Percentiles rank a stretch among this genome's conserved stretches.
Conservation (phyloP, 2,329 filamentous ascomycete genomes). For the Cercospora sesami region DNA sequence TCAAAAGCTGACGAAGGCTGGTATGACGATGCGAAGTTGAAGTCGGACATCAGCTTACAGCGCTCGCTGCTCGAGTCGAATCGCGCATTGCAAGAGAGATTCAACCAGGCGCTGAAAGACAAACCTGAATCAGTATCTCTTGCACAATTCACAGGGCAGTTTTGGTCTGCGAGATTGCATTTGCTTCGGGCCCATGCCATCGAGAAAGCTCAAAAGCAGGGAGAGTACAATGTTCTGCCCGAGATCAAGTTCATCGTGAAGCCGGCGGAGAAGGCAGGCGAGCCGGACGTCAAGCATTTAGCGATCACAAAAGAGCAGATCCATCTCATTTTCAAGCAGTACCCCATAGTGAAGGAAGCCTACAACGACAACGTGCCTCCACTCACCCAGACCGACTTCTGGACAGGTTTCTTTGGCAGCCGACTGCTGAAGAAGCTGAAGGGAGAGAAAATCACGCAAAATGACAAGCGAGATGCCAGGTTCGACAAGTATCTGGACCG, state of each 20-base stretch:
- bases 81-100: constrained; percentile 70
- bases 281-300: constrained; percentile 69
- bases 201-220: constrained; percentile 79
- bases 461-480: constrained; percentile 72
- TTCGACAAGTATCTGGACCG: constrained; percentile 83
- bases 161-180: constrained; percentile 88
- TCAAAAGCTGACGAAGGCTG: constrained; percentile 58
- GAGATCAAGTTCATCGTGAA: constrained; percentile 65
- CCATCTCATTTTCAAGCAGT: constrained; percentile 87
- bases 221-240: constrained; percentile 90
- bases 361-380: constrained; percentile 81
- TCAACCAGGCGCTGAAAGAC: constrained; percentile 77
- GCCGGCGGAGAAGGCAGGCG: constrained; percentile 52
- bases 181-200: constrained; percentile 87
- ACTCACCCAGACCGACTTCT: constrained; percentile 77
- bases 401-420: constrained; percentile 91
- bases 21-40: constrained; percentile 79
- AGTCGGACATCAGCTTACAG: constrained; percentile 77
- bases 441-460: constrained; percentile 79
- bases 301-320: constrained; percentile 91
- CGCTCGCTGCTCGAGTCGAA: constrained; percentile 85
- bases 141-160: constrained; percentile 82
- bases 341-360: constrained; percentile 83
- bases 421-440: constrained; percentile 86
- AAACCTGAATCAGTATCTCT: constrained; percentile 83